Evolutionary conservation across 73 alveolate species (phyloP).

Genomic region (Durusdinium trenchii): DNA sequence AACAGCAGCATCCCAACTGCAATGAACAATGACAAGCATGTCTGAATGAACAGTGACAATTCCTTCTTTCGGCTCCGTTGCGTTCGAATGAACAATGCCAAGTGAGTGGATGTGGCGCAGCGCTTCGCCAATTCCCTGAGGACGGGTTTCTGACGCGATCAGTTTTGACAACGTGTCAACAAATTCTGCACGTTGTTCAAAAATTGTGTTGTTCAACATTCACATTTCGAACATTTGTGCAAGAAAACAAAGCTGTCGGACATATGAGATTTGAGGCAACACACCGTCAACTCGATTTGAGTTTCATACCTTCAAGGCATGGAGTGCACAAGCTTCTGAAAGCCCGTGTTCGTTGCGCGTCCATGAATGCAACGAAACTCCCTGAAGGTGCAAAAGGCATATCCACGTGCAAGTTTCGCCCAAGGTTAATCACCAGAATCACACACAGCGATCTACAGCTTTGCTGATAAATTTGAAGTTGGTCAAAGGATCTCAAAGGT

Average conservation of each 20-base stretch:
- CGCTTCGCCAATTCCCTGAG: conserved; percentile 84
- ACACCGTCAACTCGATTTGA: too few relatives aligned
- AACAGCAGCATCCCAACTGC: not conserved
- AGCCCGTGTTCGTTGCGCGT: conserved; percentile 57
- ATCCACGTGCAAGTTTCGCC: too few relatives aligned
- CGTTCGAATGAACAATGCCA: conserved; percentile 57
- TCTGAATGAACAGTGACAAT: not conserved
- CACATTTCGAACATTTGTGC: not conserved
- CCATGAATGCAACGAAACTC: conserved; percentile 65
- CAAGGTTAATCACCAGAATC: not conserved
- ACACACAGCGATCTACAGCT: not conserved
- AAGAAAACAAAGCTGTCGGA: too few relatives aligned
- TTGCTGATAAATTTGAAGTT: not conserved
- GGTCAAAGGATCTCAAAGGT: not conserved
- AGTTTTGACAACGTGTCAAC: not conserved
- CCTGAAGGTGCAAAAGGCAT: not conserved
- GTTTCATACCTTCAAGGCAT: conserved; percentile 55
- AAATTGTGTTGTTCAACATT: not conserved
- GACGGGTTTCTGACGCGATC: not conserved
- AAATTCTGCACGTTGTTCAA: not conserved
- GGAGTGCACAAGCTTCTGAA: conserved; percentile 76
- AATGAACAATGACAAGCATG: not conserved
- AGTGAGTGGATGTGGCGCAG: conserved; percentile 65
- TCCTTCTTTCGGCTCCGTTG: not conserved
- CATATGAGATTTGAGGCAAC: too few relatives aligned